Conservation (phyloP, 2,329 filamentous ascomycete genomes). For the Trichoderma afroharzianum region DNA sequence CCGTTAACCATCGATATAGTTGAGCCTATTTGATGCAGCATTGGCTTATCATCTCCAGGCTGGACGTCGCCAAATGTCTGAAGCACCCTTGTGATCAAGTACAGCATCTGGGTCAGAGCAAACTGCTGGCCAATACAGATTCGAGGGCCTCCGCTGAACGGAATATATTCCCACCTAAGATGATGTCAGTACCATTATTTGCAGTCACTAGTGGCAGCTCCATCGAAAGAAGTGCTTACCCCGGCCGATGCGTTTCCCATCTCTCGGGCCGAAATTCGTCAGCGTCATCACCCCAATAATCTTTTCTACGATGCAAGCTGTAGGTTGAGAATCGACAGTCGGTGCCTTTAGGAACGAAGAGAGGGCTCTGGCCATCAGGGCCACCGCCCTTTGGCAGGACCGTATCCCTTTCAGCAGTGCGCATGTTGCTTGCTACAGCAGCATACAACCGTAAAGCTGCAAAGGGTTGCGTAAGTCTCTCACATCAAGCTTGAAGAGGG, state of each 20-base stretch:
- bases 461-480: neutral
- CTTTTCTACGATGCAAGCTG: slow-evolving; percentile 37
- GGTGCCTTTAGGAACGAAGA: slow-evolving; percentile 38
- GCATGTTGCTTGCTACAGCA: slow-evolving; percentile 42
- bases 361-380: slow-evolving; percentile 34
- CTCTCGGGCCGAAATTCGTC: slow-evolving; percentile 43
- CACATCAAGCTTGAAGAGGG: neutral
- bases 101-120: slow-evolving; percentile 37
- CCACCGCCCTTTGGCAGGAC: slow-evolving; percentile 42
- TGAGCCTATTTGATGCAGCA: slow-evolving; percentile 25
- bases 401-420: slow-evolving; percentile 40
- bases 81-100: slow-evolving; percentile 34
- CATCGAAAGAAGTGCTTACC: slow-evolving; percentile 21
- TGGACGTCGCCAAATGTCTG: slow-evolving; percentile 32
- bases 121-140: slow-evolving; percentile 46
- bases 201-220: neutral
- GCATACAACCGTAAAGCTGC: slow-evolving; percentile 43
- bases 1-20: slow-evolving; percentile 27
- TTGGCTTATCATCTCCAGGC: slow-evolving; percentile 26
- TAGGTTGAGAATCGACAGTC: slow-evolving; percentile 36
- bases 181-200: neutral
- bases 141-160: slow-evolving; percentile 43
- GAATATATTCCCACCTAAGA: slow-evolving; percentile 38
- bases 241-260: slow-evolving; percentile 39
- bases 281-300: slow-evolving; percentile 41